Base-by-base conservation (phyloP, 2,329 filamentous ascomycete genomes). In the Hyphodiscus sp. region DNA sequence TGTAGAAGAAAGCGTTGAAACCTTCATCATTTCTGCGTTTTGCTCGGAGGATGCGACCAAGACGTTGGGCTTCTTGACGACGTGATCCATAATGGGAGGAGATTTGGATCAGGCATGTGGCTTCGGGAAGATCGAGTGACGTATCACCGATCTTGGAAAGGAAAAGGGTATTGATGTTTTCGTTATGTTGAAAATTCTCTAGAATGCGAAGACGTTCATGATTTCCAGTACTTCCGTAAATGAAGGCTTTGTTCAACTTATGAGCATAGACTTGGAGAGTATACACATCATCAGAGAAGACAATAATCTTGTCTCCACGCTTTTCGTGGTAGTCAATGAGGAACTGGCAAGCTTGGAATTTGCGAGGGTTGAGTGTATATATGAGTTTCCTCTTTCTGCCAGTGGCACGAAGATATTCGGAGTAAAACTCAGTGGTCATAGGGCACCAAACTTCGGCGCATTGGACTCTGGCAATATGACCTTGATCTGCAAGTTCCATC, bases 1-100 rank as follows among this genome's bases (percentile, higher is more conserved):
- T 95, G 73, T 99, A 99, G 75, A 99, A 99, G 71, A 97, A 99
- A 0, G 94, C 94, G 67, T 99, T 99, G 71, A 99, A 99, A 8
- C 94, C 94, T 69, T 97, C 94, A 63, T 99, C 94, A 64, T 96
- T 97, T 68, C 94, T 82, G 18, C 94, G 83, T 73, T 99, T 99
- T 15, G 94, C 94, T 71, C 94, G 82, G 2, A 99, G 81, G 63
- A 99, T 97, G 49, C 94, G 86, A 2, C 94, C 94, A 0, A 97
- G 77, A 2, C 94, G 84, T 69, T 97, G 94, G 0, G 94, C 94
- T 73, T 99, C 94, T 70, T 97, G 94, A 73, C 94, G 86, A 62
- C 94, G 89, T 10, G 92, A 97, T 58, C 94, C 94, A 65, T 96
- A 99, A 67, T 99, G 94, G 0, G 92, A 95, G 0, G 92, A 96